Conservation (phyloP, 495 filamentous ascomycete species). For the Pseudotulostoma volvatum region DNA sequence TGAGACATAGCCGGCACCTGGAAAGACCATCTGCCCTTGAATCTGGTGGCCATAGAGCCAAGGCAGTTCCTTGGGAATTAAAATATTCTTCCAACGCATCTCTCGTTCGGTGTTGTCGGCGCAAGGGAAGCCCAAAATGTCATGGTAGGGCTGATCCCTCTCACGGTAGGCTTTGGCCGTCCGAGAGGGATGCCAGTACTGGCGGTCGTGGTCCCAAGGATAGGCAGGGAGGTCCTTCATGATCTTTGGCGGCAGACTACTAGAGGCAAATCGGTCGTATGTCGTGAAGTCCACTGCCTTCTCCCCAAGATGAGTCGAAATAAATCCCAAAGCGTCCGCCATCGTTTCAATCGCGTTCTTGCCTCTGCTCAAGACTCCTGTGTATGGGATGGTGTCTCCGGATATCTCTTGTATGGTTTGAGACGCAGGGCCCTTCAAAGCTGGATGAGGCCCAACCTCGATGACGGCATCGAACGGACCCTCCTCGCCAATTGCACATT, state of each 20-base stretch:
- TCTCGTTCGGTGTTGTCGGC: constrained; percentile 5
- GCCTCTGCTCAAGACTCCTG: constrained; percentile 17
- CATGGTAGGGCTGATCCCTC: constrained; percentile 6
- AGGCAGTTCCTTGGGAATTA: constrained; percentile 13
- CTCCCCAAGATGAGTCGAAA: constrained; percentile 28
- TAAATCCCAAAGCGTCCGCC: constrained; percentile 25
- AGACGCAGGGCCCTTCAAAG: constrained; percentile 23
- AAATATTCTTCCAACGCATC: constrained; percentile 15
- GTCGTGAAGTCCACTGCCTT: constrained; percentile 5
- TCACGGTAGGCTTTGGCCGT: constrained; percentile 10
- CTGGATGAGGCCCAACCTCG: constrained; percentile 36
- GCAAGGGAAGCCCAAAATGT: constrained; percentile 11
- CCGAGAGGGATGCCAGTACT: constrained; percentile 32
- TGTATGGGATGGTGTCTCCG: constrained; percentile 18
- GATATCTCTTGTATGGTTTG: constrained; percentile 11
- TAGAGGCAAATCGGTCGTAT: constrained; percentile 7
- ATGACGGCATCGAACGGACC: constrained; percentile 18
- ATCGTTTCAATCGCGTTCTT: constrained; percentile 21
- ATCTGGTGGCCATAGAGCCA: constrained; percentile 23
- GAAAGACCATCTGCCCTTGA: constrained; percentile 32
- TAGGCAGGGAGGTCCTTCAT: constrained; percentile 28
- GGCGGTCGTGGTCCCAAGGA: constrained; percentile 26
- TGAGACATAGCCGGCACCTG: constrained; percentile 38
- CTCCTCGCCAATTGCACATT: constrained; percentile 11
- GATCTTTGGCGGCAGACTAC: constrained; percentile 1